Base-by-base conservation (phyloP, 176 grass and related monocot genomes). In the Juncus effusus region DNA sequence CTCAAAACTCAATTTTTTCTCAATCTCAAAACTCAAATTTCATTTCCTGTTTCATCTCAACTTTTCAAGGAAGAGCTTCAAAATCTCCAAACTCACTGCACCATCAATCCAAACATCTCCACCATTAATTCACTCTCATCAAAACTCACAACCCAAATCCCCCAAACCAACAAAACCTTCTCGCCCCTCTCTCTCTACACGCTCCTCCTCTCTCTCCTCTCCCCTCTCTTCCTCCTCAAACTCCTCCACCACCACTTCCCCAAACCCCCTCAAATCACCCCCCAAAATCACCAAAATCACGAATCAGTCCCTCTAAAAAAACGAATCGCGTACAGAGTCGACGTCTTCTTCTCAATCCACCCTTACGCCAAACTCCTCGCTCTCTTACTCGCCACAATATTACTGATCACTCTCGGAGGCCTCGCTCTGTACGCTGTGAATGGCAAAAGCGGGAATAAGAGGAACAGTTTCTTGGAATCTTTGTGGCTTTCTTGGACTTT, bases 401-500 rank as follows among this genome's bases (percentile, higher is more conserved):
- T 97, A 38, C 85, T 97, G 65, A 97, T 97, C 56, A 85, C 81
- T 70, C 83, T 69, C 6, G 93, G 88, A 6, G 93, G 93, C 36
- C 70, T 97, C 39, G 93, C 88, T 12, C 55, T 97, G 51, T 92
- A 80, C 67, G 63, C 78, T 41, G 93, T 91, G 5, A 91, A 85
- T 42, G 67, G 81, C 19, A 77, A 40, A 40, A 57, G 39, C 0
- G 54, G 79, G 61, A 47, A 47, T 47, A 47, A 9, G 9, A 5
- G 6, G 44, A 47, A 47, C 2, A 87, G 80, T 55, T 83, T 97
- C 60, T 80, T 76, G 45, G 93, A 97, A 83, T 84, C 93, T 78
- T 75, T 97, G 56, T 97, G 93, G 93, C 80, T 91, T 83, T 97
- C 93, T 8, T 97, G 93, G 93, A 96, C 88, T 60, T 96, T 96